These are phyloP conservation scores for Silene conica DNA, from an alignment of 148 eudicot species.

Conservation along the genomic window DNA sequence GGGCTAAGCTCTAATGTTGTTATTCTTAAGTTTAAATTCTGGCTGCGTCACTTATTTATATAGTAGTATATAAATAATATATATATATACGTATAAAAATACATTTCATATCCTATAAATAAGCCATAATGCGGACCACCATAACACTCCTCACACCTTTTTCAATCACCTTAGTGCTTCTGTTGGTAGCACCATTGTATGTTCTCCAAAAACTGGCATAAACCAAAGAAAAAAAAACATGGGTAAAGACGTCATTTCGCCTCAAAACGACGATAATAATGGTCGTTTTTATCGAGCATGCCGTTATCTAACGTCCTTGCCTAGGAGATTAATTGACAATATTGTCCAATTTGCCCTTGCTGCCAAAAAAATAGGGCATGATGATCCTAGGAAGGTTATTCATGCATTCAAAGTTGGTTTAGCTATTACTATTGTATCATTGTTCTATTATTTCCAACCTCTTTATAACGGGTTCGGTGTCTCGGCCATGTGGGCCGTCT, in stretches of 20 bases:
- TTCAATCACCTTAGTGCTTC: conserved; percentile 1
- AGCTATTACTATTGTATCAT: conserved; percentile 32
- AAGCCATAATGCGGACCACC: background rate
- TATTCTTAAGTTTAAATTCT: no score
- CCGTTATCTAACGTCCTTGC: conserved; percentile 9
- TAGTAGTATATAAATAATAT: no score
- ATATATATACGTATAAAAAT: no score
- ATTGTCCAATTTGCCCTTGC: conserved; percentile 5
- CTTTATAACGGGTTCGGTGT: conserved; percentile 30
- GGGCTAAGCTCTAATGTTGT: no score
- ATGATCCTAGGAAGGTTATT: conserved; percentile 30
- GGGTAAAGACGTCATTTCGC: conserved; percentile 9
- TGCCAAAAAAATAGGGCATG: conserved; percentile 26
- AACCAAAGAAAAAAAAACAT: conserved; percentile 2
- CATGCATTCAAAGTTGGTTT: conserved; percentile 37
- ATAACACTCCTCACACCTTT: conserved; percentile 7
- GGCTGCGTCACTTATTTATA: no score
- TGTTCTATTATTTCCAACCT: conserved; percentile 33
- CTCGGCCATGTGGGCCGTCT: conserved; percentile 35
- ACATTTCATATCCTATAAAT: conserved; percentile 12
- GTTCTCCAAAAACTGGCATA: background rate
- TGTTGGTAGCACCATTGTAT: background rate
- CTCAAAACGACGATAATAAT: background rate
- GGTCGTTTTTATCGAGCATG: conserved; percentile 12
- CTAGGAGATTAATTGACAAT: conserved; percentile 8